Evolutionary conservation across 2,329 filamentous ascomycete genomes (phyloP), one percentile per base, ranked within the genome.

Genomic region (Monosporascus sp.): DNA sequence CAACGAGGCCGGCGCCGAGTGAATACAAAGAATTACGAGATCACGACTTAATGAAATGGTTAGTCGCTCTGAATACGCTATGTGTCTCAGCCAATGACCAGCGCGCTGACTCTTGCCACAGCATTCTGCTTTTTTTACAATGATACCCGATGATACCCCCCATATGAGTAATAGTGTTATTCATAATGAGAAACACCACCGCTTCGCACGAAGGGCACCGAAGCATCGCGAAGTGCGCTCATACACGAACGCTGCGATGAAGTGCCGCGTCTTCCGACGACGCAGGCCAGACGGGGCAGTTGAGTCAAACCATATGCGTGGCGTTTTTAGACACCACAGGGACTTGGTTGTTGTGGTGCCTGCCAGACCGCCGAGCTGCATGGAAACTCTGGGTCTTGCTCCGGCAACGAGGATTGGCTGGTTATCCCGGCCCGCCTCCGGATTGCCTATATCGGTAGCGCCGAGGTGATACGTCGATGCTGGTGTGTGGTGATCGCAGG

Each of bases 1-100:
- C 64, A 64, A 73, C 60, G 82, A 85, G 70, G 70, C 68, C 39
- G 67, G 62, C 27, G 14, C 50, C 49, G n/a, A 22, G n/a, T 57
- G 50, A 39, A 52, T 58, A 59, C 48, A 35, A 9, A 53, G 60
- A 31, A 59, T 65, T 58, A 61, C 61, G 62, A 60, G 53, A 53
- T 49, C 51, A 59, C 24, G 43, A 46, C n/a, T 46, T 46, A n/a
- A 46, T 52, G 60, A 65, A 35, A 57, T 65, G 61, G 65, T 67
- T 54, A 63, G 64, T 55, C 20, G 5, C 35, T 37, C 37, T 39
- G 22, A n/a, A 49, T 43, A 25, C 49, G 38, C 14, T 38, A 31
- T 25, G 38, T 7, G 17, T 7, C 31, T 49, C 31, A 5, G 11
- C 31, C 31, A 22, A 20, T 39, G 39, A 14, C 31, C 37, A 38